These are phyloP conservation scores for Chaetomiaceae sp. DNA, from an alignment of 2,329 filamentous ascomycete species.

Conservation along the genomic window DNA sequence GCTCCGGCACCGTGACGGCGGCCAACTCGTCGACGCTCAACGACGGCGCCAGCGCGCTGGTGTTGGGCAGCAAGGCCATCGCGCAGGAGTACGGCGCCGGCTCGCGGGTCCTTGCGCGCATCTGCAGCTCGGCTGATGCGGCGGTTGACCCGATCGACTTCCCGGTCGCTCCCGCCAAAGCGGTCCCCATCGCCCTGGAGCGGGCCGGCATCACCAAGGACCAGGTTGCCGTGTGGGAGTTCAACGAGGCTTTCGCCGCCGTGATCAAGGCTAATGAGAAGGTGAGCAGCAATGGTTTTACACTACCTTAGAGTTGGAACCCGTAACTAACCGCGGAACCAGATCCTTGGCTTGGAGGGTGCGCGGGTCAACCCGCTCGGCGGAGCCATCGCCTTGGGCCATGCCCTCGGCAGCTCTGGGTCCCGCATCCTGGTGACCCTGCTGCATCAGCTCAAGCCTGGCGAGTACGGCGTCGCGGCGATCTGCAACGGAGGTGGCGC, in stretches of 20 bases:
- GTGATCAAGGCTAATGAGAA: conserved; percentile 94
- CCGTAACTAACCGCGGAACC: conserved; percentile 18
- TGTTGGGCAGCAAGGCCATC: conserved; percentile 75
- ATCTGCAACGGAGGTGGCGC: conserved; percentile 97
- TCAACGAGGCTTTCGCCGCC: conserved; percentile 96
- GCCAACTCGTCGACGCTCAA: conserved; percentile 93
- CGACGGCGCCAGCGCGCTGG: conserved; percentile 86
- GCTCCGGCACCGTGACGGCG: conserved; percentile 85
- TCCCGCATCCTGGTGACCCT: conserved; percentile 86
- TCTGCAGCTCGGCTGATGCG: conserved; percentile 82
- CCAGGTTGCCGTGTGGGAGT: conserved; percentile 93
- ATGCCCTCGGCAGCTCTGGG: conserved; percentile 89
- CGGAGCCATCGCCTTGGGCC: conserved; percentile 86
- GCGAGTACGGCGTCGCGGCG: conserved; percentile 90
- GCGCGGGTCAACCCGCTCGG: conserved; percentile 84
- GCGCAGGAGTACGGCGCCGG: conserved; percentile 73
- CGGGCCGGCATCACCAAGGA: conserved; percentile 87
- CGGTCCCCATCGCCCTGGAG: conserved; percentile 83
- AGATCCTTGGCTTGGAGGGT: conserved; percentile 75
- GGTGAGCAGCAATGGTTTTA: conserved; percentile 40
- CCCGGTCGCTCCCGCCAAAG: conserved; percentile 85
- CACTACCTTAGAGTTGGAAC: neutral
- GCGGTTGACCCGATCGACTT: conserved; percentile 91
- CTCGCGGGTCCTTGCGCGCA: conserved; percentile 80
- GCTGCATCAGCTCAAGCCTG: conserved; percentile 84